Evolutionary conservation across 2,329 filamentous ascomycete genomes (phyloP).

Genomic region (Exutisphaerella laricina): DNA sequence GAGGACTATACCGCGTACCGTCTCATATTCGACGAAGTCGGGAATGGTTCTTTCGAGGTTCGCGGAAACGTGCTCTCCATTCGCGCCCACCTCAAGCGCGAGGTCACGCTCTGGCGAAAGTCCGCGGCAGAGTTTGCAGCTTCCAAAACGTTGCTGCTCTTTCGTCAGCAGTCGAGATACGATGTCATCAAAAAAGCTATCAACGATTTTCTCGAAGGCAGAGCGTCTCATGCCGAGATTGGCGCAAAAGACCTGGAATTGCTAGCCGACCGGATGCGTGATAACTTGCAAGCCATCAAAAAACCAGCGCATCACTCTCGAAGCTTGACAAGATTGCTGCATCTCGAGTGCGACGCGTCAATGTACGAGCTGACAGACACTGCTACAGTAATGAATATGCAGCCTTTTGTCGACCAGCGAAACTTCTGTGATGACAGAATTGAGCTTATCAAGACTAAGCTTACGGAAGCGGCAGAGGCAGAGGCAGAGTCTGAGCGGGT

Average conservation of each 20-base stretch:
- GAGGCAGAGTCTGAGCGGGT: background rate
- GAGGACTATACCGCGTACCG: slow-evolving; percentile 14
- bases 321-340: slow-evolving; percentile 14
- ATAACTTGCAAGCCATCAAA: slow-evolving; percentile 1
- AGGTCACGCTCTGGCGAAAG: slow-evolving; percentile 11
- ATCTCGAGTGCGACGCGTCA: slow-evolving; percentile 9
- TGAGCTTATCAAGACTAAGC: too few relatives aligned
- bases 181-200: slow-evolving; percentile 10
- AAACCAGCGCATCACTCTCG: slow-evolving; percentile 10
- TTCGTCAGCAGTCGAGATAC: slow-evolving; percentile 15
- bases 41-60: too few relatives aligned
- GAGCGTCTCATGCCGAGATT: slow-evolving; percentile 8
- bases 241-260: slow-evolving; percentile 2
- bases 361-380: background rate
- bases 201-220: slow-evolving; percentile 11
- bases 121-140: slow-evolving; percentile 7
- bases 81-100: too few relatives aligned
- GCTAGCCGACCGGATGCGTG: background rate
- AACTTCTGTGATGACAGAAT: background rate
- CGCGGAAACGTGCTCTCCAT: too few relatives aligned
- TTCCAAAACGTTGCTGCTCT: slow-evolving; percentile 9
- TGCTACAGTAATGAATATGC: background rate
- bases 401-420: background rate
- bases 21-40: slow-evolving; percentile 7
- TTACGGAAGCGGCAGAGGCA: too few relatives aligned